Evolutionary conservation across 371 early-diverging fungal genomes (phyloP).

Genomic region (Sporodiniella umbellata): DNA sequence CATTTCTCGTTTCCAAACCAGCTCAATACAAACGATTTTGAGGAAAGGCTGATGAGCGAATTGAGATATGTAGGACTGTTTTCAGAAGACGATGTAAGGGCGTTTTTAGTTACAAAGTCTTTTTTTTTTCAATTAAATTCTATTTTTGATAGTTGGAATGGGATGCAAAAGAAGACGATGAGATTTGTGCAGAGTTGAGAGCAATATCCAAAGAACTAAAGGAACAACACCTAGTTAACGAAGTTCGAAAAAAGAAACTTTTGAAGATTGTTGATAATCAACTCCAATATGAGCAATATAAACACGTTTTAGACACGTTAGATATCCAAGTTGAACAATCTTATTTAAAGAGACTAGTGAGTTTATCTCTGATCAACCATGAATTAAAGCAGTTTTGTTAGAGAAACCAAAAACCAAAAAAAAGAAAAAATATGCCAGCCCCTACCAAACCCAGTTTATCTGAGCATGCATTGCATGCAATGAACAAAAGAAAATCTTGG

Average conservation of each 20-base stretch:
- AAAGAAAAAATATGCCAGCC: constrained; percentile 57
- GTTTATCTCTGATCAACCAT: constrained; percentile 4
- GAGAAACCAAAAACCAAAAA: constrained; percentile 73
- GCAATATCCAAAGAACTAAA: constrained; percentile 67
- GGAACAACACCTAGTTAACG: constrained; percentile 67
- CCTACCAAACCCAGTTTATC: constrained; percentile 51
- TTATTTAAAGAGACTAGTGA: constrained; percentile 81
- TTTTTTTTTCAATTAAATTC: neutral
- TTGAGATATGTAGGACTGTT: constrained; percentile 79
- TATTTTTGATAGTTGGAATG: constrained; percentile 56
- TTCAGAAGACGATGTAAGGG: constrained; percentile 70
- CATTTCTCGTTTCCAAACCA: constrained; percentile 2
- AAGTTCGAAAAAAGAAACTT: constrained; percentile 62
- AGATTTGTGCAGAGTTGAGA: constrained; percentile 76
- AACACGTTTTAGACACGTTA: constrained; percentile 79
- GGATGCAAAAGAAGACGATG: constrained; percentile 79
- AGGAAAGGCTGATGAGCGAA: constrained; percentile 82
- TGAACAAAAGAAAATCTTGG: constrained; percentile 56
- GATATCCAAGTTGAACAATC: constrained; percentile 85
- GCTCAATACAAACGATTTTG: constrained; percentile 39
- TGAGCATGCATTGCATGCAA: constrained; percentile 49
- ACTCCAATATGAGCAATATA: constrained; percentile 87
- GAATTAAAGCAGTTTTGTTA: constrained; percentile 6
- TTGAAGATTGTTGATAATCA: constrained; percentile 69
- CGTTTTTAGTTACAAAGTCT: too few species aligned